Percentiles rank a stretch among this genome's conserved stretches.
Evolutionary conservation across 2,329 filamentous ascomycete genomes (phyloP).

Genomic region (Aspergillus bombycis): DNA sequence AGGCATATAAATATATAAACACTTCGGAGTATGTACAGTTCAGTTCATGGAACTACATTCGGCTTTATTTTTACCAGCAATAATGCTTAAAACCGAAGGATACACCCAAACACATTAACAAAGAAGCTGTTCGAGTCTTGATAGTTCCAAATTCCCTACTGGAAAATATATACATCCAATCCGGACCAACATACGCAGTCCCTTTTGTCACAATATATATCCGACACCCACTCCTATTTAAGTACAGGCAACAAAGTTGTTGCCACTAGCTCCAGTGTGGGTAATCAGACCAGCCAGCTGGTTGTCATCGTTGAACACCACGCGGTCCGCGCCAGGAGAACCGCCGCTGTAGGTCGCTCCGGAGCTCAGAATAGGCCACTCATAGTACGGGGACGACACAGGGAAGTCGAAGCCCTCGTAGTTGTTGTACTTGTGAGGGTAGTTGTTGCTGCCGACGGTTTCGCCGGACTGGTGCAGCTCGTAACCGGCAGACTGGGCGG

Average conservation of each 20-base stretch:
- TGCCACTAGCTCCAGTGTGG: conserved; percentile 69
- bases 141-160: background rate
- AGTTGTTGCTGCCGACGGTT: conserved; percentile 43
- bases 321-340: conserved; percentile 67
- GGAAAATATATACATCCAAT: background rate
- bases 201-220: background rate
- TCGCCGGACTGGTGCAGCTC: conserved; percentile 49
- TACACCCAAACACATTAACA: too few relatives aligned
- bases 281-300: conserved; percentile 67
- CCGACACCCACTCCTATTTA: conserved; percentile 4
- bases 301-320: conserved; percentile 63
- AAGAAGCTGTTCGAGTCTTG: too few relatives aligned
- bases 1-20: background rate
- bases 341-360: conserved; percentile 60
- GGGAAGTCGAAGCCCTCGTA: conserved; percentile 65
- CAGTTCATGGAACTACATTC: background rate
- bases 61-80: background rate
- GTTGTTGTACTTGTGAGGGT: conserved; percentile 65
- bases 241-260: conserved; percentile 68
- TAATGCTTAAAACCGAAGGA: background rate
- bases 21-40: accelerated
- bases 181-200: background rate
- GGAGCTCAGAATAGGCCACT: conserved; percentile 62
- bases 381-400: conserved; percentile 62
- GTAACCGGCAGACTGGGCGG: conserved; percentile 57